Percentiles rank a stretch among this genome's conserved stretches.
Conservation (phyloP, 2,329 filamentous ascomycete genomes). For the Fusarium torulosum region DNA sequence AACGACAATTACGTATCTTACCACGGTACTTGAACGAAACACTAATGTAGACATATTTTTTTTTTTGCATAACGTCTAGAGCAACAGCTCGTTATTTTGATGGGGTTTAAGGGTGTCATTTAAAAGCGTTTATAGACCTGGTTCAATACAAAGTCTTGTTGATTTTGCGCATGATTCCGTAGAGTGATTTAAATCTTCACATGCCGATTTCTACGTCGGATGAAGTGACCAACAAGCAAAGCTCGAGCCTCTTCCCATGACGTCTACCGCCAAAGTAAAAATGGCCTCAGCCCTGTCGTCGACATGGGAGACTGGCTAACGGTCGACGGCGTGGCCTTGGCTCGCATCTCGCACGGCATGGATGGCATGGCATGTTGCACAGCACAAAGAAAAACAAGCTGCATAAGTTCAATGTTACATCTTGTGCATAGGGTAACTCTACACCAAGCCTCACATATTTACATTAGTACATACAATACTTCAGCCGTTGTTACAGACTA, state of each 20-base stretch:
- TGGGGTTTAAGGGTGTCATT: slow-evolving; percentile 29
- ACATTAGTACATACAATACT: background rate
- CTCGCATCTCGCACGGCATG: slow-evolving; percentile 16
- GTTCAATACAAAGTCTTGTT: slow-evolving; percentile 23
- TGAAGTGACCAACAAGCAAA: background rate
- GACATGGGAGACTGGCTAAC: slow-evolving; percentile 7
- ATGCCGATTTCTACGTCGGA: background rate
- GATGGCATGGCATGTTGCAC: slow-evolving; percentile 17
- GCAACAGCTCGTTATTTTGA: slow-evolving; percentile 27
- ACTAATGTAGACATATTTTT: slow-evolving; percentile 41
- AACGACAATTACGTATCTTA: slow-evolving; percentile 24
- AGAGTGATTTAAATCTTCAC: too few species aligned
- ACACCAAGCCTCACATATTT: background rate
- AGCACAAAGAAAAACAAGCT: background rate
- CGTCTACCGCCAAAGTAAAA: slow-evolving; percentile 1
- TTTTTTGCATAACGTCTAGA: slow-evolving; percentile 34
- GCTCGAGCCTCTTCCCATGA: slow-evolving; percentile 22
- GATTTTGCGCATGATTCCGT: background rate
- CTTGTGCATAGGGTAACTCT: background rate
- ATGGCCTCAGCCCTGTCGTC: slow-evolving; percentile 17
- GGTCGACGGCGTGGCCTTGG: slow-evolving; percentile 20
- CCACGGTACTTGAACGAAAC: slow-evolving; percentile 29
- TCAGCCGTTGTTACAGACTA: background rate
- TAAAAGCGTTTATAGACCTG: slow-evolving; percentile 44
- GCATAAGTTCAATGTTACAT: slow-evolving; percentile 22